These are phyloP conservation scores for Fusarium tjaetaba DNA, from an alignment of 2,329 filamentous ascomycete genomes.

Conservation along the genomic window DNA sequence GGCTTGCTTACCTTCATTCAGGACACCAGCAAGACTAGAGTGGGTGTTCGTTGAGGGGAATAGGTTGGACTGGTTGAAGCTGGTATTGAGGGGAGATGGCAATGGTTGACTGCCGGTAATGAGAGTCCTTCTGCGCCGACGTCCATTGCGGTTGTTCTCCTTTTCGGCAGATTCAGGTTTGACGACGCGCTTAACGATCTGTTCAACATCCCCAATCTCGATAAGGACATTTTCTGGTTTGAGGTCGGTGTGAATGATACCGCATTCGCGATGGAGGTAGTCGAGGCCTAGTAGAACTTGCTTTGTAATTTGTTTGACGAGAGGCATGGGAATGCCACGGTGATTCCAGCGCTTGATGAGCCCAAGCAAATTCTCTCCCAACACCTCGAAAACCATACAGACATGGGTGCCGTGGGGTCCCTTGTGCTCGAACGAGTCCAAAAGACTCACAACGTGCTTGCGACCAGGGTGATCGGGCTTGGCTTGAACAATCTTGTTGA, in stretches of 20 bases:
- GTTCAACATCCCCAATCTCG: slow-evolving; percentile 98
- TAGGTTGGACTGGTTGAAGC: slow-evolving; percentile 83
- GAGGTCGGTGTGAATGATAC: slow-evolving; percentile 97
- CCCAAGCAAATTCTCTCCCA: slow-evolving; percentile 93
- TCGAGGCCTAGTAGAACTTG: slow-evolving; percentile 95
- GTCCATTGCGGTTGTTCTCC: slow-evolving; percentile 91
- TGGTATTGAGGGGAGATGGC: slow-evolving; percentile 92
- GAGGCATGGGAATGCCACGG: slow-evolving; percentile 91
- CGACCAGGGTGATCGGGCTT: slow-evolving; percentile 95
- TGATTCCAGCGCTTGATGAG: slow-evolving; percentile 99
- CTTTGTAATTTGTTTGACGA: slow-evolving; percentile 99
- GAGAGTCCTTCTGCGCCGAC: slow-evolving; percentile 87
- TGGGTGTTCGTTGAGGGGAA: slow-evolving; percentile 71
- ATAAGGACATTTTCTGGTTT: slow-evolving; percentile 99
- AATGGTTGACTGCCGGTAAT: slow-evolving; percentile 98
- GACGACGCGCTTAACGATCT: slow-evolving; percentile 96
- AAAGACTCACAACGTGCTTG: slow-evolving; percentile 92
- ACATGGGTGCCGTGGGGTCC: slow-evolving; percentile 96
- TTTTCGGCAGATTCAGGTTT: slow-evolving; percentile 80
- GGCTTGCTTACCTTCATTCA: slow-evolving; percentile 75
- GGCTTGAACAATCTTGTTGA: slow-evolving; percentile 95
- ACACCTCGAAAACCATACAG: slow-evolving; percentile 98
- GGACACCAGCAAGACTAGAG: slow-evolving; percentile 83
- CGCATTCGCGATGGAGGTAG: slow-evolving; percentile 96
- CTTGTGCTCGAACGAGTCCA: slow-evolving; percentile 98